Evolutionary conservation across 768 basidiomycete genomes (phyloP).

Genomic region (Roridomyces roridus): DNA sequence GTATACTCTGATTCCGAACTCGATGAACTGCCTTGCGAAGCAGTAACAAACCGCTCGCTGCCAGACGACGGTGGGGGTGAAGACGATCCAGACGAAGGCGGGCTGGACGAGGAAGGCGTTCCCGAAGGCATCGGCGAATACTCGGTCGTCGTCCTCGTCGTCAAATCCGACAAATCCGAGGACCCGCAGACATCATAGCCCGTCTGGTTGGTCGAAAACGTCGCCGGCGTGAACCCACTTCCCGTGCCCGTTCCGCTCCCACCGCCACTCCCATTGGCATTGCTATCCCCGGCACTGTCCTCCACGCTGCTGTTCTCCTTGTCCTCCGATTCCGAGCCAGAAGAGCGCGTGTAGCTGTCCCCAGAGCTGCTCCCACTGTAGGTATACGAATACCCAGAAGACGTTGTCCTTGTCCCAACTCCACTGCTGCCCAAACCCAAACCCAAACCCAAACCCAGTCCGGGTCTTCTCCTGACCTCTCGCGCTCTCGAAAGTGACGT

Average conservation of each 20-base stretch:
- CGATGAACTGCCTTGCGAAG: conserved; percentile 53
- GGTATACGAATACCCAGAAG: conserved; percentile 46
- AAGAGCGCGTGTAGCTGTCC: conserved; percentile 5
- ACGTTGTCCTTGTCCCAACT: conserved; percentile 49
- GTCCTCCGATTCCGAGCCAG: conserved; percentile 15
- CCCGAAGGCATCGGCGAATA: conserved; percentile 31
- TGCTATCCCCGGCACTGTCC: conserved; percentile 5
- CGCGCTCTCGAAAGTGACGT: conserved; percentile 15
- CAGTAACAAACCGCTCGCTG: conserved; percentile 48
- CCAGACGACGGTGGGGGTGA: conserved; percentile 39
- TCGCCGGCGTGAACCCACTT: conserved; percentile 35
- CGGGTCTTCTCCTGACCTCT: conserved; percentile 34
- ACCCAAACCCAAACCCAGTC: conserved; percentile 35
- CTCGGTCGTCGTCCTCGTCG: conserved; percentile 37
- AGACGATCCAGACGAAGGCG: conserved; percentile 32
- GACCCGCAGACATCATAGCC: conserved; percentile 61
- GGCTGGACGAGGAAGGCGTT: conserved; percentile 14
- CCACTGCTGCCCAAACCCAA: no score
- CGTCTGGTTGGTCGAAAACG: conserved; percentile 50
- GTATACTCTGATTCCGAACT: conserved; percentile 47
- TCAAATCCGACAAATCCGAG: conserved; percentile 53
- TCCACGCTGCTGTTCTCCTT: conserved; percentile 21
- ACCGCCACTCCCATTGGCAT: conserved; percentile 13
- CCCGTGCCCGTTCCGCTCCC: conserved; percentile 27
- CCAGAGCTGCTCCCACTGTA: no score